Evolutionary conservation across 345 rosid genomes (phyloP), one percentile per base, ranked within the genome.

Genomic region (Garcia nutans): DNA sequence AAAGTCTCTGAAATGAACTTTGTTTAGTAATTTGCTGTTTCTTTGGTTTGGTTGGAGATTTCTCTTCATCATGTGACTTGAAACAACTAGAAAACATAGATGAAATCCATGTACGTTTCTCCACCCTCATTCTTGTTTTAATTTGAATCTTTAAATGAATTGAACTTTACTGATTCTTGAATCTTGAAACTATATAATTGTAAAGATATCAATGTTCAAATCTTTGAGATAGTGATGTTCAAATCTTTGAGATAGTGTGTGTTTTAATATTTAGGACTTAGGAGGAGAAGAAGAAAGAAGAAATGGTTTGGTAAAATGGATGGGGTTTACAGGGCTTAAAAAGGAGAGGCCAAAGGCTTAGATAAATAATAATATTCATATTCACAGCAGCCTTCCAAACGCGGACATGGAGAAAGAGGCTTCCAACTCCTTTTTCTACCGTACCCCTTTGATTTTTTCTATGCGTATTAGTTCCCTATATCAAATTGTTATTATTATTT

Each of bases 1-100:
- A 84, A 57, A 91, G 23, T 78, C 97, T 84, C n/a, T 78, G 88
- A 44, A 87, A 86, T 2, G 98, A 92, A 55, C 75, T 70, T 67
- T 90, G 93, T 73, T 88, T 89, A 3, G 72, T 68, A 9, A 71
- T 80, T 37, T 37, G 41, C 68, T 79, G 71, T 61, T 89, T 87
- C 80, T 71, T 81, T 6, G 84, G 70, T 66, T 86, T 86, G 13
- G 65, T 6, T 1, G 83, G 8, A 13, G 71, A 20, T 44, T 75
- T 66, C 62, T 76, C 70, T 19, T 42, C 41, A 20, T 24, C 63
- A 28, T 55, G 78, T 58, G 82, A 80, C 71, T 75, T 81, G 83
- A 82, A 86, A 76, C 98, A 94, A 8, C 83, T 80, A 33, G 89
- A 65, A 6, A 90, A 52, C 9, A 89, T 70, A 13, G 88, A 81